Base-by-base conservation (phyloP, 2,329 filamentous ascomycete genomes). In the Lecanicillium sp. region DNA sequence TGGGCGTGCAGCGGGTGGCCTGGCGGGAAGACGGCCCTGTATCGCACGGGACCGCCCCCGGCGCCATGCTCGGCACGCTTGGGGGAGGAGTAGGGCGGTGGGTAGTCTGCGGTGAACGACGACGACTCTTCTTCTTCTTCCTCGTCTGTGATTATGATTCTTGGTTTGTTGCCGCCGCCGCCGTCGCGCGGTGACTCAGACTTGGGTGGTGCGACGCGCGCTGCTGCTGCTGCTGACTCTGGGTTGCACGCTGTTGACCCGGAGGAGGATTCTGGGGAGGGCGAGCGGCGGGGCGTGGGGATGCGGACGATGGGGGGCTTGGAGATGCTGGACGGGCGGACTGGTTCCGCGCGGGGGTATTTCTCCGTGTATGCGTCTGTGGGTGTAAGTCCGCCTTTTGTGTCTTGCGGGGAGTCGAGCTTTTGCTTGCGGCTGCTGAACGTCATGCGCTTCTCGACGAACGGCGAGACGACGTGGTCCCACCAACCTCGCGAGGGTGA, bases 391-490 rank as follows among this genome's bases (percentile, higher is more conserved):
- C 38, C 21, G 21, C 15, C 26, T 32, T 15, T 9, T 2, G 27
- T 23, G 5, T 27, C 56, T 37, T 52, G 58, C 10, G 65, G 60
- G 9, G 64, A 65, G 17, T 64, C 61, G 21, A 53, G 45, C 46
- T 59, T 63, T 42, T 62, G 49, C 56, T 58, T 65, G 39, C 66
- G 65, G 39, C 65, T 67, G 39, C 69, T 66, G 19, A 75, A 71
- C 30, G 71, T 73, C 12, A 67, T 56, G 42, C 55, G 64, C 57
- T 55, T 73, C 58, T 75, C 71, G 14, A 66, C 57, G 57, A 89
- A 89, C 0, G 86, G 86, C 1, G 85, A 86, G 7, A 78, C 83
- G 48, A 90, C 79, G 54, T 86, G 75, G 57, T 87, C 86, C 86
- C 86, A 90, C 85, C 86, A 90, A 17, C 86, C 86, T 51, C 75